Conservation (phyloP, 2,329 filamentous ascomycete species). For the Colletotrichum sublineola region DNA sequence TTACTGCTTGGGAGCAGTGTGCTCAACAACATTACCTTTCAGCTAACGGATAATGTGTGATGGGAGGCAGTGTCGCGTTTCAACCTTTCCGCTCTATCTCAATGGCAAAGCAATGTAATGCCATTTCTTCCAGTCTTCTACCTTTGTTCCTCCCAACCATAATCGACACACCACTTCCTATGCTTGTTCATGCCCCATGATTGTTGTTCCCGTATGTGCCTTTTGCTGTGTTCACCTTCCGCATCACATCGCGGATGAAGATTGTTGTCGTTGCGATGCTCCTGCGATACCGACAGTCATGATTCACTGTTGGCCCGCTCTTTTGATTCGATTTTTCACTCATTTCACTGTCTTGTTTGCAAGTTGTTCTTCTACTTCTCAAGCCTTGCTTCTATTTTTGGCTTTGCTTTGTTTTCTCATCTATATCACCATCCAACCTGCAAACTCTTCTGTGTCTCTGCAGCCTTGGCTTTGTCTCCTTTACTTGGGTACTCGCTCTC, state of each 20-base stretch:
- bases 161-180: background rate
- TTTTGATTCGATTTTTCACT: background rate
- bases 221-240: background rate
- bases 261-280: background rate
- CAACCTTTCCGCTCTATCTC: background rate
- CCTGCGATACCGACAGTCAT: too few relatives aligned
- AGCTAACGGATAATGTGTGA: background rate
- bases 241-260: background rate
- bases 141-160: background rate
- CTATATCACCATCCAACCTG: background rate
- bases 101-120: background rate
- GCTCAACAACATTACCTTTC: background rate
- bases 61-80: background rate
- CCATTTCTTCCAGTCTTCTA: background rate
- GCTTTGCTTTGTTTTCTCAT: background rate
- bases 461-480: background rate
- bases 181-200: background rate
- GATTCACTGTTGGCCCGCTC: background rate
- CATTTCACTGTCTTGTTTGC: too few relatives aligned
- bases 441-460: background rate
- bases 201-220: background rate
- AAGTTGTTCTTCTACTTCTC: too few relatives aligned
- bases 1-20: background rate
- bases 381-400: too few relatives aligned
- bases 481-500: too few relatives aligned